Evolutionary conservation across 768 basidiomycete genomes (phyloP), one percentile per base, ranked within the genome.

Genomic region (Mycena pura): DNA sequence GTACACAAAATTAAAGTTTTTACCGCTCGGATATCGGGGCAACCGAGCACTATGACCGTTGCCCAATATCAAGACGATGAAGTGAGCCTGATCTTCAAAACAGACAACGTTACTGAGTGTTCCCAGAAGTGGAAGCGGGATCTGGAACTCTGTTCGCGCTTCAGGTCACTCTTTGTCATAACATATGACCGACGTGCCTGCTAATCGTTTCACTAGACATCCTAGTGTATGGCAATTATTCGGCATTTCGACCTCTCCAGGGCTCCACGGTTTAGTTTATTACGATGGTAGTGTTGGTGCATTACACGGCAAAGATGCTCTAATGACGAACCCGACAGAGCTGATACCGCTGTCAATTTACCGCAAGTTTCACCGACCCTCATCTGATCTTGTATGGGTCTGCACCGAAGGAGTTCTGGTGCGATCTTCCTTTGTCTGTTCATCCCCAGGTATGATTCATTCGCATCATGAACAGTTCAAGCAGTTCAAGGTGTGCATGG

Each of bases 191-290:
- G 27, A 3, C 7, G 27, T 39, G 27, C 24, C 29, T 13, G 13
- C 36, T 9, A 6, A 10, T 15, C 3, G 5, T 6, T 6, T 21
- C 5, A n/a, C 6, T 21, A 60, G 59, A 24, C 51, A 54, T 19
- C 51, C 59, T 0, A 24, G 41, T 34, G 14, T 60, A 7, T 60
- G 36, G 59, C 59, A 60, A 34, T 17, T 60, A 31, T 60, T 53
- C 22, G 51, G 59, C 1, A 22, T 60, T 17, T 47, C 51, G 10
- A 21, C 3, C 10, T 1, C 39, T 0, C 13, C 59, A 0, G 36
- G 39, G 13, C 13, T 46, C 9, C 43, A 36, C 8, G 51, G 44
- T 3, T 28, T 60, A 25, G 47, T 60, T 38, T 60, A 24, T 34
- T 27, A 53, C 29, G 51, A 53, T 13, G 59, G 59, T n/a, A n/a